phyloP scores from a whole-genome alignment of 208 protist species.

The Acanthamoeba triangularis region DNA sequence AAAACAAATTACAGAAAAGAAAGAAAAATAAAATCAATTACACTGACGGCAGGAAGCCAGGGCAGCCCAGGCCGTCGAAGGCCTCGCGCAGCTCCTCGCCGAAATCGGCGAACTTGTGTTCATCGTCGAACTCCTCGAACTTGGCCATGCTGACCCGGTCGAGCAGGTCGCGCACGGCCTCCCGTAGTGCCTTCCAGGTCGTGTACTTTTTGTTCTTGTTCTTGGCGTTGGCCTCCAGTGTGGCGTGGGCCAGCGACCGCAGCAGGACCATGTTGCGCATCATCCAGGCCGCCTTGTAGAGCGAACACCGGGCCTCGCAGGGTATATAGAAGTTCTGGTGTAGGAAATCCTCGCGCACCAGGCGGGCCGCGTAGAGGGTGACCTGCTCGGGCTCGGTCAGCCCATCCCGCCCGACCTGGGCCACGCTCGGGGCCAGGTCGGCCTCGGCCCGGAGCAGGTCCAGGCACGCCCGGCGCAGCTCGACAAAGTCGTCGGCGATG shows the following conservation, averaged over 20 bases:
- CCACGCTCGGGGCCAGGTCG: constrained; percentile 99
- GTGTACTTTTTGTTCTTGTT: constrained; percentile 92
- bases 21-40: no score
- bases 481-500: constrained; percentile 97
- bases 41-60: no score
- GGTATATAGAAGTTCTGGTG: constrained; percentile 99
- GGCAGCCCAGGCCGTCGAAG: no score
- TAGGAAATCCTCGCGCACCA: constrained; percentile 99
- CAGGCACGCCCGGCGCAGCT: constrained; percentile 94
- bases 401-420: constrained; percentile 99
- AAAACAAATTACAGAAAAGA: background rate
- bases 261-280: constrained; percentile 98
- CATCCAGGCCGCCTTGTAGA: constrained; percentile 98
- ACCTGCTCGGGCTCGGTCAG: constrained; percentile 99
- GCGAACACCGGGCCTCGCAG: constrained; percentile 96
- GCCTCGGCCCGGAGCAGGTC: constrained; percentile 99
- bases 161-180: no score
- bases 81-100: no score
- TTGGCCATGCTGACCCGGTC: no score
- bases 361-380: constrained; percentile 98
- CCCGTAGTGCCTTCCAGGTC: no score
- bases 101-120: no score
- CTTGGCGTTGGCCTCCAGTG: constrained; percentile 87
- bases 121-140: no score
- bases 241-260: constrained; percentile 96